Percentiles rank a stretch among this genome's conserved stretches.
These are phyloP conservation scores for Calonectria pteridis DNA, from an alignment of 2,329 filamentous ascomycete genomes.

Conservation along the genomic window DNA sequence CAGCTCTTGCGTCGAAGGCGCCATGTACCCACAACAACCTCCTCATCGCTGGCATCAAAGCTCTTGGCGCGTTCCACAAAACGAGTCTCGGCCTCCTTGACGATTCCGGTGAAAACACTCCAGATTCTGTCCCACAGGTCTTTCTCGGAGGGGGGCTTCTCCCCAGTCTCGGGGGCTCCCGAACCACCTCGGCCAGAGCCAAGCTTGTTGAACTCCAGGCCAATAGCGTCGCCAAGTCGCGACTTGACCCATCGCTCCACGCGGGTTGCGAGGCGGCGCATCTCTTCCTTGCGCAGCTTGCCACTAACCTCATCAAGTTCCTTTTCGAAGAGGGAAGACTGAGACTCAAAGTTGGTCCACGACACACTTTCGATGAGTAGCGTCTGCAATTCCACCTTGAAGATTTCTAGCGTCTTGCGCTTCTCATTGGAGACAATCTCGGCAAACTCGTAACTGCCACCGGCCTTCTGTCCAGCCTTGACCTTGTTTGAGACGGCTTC, in stretches of 20 bases:
- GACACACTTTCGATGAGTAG: constrained; percentile 82
- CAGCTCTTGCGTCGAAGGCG: constrained; percentile 93
- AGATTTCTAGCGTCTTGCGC: constrained; percentile 78
- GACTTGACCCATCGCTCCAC: constrained; percentile 96
- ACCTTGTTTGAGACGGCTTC: constrained; percentile 89
- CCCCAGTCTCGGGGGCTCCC: constrained; percentile 82
- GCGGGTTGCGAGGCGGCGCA: constrained; percentile 89
- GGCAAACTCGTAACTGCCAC: constrained; percentile 92
- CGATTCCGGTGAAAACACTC: constrained; percentile 84
- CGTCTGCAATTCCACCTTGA: constrained; percentile 80
- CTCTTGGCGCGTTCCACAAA: constrained; percentile 92
- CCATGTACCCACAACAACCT: constrained; percentile 94
- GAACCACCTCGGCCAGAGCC: constrained; percentile 87
- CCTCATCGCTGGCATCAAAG: constrained; percentile 91
- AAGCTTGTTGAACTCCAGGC: constrained; percentile 95
- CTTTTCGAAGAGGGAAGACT: constrained; percentile 84
- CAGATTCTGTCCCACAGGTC: constrained; percentile 97
- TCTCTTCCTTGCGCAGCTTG: constrained; percentile 91
- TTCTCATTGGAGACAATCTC: constrained; percentile 91
- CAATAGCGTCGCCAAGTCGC: constrained; percentile 86
- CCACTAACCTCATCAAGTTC: constrained; percentile 91
- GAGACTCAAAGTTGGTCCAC: constrained; percentile 90
- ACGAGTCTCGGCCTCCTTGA: constrained; percentile 85
- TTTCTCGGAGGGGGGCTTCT: constrained; percentile 80
- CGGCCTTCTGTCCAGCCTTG: constrained; percentile 93